Percentiles rank a stretch among this genome's conserved stretches.
Evolutionary conservation across 2,329 filamentous ascomycete species (phyloP).

Genomic region (Microdochium paspali): DNA sequence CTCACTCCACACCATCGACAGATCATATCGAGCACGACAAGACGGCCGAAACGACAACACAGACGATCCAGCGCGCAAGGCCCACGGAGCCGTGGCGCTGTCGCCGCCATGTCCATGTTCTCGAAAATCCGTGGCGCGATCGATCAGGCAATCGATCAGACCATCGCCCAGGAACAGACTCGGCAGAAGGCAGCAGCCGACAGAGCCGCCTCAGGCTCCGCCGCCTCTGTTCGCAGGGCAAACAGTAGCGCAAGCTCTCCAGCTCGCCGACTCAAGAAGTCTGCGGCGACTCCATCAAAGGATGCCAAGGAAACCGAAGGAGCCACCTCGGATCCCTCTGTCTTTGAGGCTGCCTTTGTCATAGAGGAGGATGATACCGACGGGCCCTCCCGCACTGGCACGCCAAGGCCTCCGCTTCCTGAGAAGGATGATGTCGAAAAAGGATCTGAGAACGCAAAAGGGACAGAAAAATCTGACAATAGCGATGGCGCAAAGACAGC

Average conservation of each 20-base stretch:
- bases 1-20: background rate
- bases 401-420: constrained; percentile 35
- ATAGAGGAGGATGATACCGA: constrained; percentile 85
- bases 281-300: constrained; percentile 27
- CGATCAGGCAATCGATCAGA: constrained; percentile 75
- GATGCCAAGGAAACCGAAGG: constrained; percentile 25
- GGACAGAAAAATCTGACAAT: constrained; percentile 8
- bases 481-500: constrained; percentile 7
- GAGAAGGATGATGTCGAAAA: constrained; percentile 22
- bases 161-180: constrained; percentile 86
- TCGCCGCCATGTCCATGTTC: constrained; percentile 13
- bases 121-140: constrained; percentile 74
- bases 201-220: constrained; percentile 30
- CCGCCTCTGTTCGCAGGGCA: constrained; percentile 32
- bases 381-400: constrained; percentile 49
- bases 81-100: background rate
- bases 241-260: constrained; percentile 23
- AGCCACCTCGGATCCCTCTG: constrained; percentile 67
- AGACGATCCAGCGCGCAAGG: background rate
- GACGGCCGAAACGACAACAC: background rate
- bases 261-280: constrained; percentile 30
- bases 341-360: constrained; percentile 80
- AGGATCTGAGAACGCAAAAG: constrained; percentile 6
- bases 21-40: background rate
- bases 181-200: constrained; percentile 51